Conservation (phyloP, 2,329 filamentous ascomycete species). For the Cadophora malorum region DNA sequence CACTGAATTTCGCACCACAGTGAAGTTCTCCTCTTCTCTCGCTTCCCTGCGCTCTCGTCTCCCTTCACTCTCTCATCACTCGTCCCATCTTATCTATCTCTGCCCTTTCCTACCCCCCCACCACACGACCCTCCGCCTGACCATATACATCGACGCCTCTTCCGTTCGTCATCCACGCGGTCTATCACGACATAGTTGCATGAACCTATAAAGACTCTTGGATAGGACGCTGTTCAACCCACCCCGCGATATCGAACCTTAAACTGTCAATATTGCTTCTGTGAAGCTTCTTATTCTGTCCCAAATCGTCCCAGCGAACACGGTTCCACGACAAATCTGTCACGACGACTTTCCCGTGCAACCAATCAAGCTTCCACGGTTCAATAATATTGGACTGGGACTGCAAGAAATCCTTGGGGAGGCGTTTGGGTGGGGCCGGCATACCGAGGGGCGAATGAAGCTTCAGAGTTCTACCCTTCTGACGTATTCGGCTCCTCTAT, state of each 20-base stretch:
- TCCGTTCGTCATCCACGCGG: not conserved
- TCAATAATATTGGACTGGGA: not conserved
- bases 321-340: conserved; percentile 1
- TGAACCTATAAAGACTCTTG: conserved; percentile 12
- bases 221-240: conserved; percentile 8
- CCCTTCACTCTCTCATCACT: no score
- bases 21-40: not conserved
- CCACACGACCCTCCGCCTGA: conserved; percentile 6
- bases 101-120: not conserved
- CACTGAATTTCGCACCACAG: no score
- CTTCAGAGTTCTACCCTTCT: not conserved
- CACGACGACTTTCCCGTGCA: not conserved
- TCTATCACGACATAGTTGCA: conserved; percentile 17
- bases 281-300: not conserved
- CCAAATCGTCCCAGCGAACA: not conserved
- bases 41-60: no score
- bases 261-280: conserved; percentile 6
- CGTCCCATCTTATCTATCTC: not conserved
- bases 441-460: conserved; percentile 6
- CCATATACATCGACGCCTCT: not conserved
- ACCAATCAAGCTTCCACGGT: conserved; percentile 11
- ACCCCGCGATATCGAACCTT: conserved; percentile 3
- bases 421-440: not conserved
- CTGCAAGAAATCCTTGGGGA: not conserved
- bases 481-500: not conserved